A percentile compares a stretch with the other conserved stretches of the same genome.
phyloP scores from a whole-genome alignment of 2,329 filamentous ascomycete genomes.

The Diaporthe sp. region DNA sequence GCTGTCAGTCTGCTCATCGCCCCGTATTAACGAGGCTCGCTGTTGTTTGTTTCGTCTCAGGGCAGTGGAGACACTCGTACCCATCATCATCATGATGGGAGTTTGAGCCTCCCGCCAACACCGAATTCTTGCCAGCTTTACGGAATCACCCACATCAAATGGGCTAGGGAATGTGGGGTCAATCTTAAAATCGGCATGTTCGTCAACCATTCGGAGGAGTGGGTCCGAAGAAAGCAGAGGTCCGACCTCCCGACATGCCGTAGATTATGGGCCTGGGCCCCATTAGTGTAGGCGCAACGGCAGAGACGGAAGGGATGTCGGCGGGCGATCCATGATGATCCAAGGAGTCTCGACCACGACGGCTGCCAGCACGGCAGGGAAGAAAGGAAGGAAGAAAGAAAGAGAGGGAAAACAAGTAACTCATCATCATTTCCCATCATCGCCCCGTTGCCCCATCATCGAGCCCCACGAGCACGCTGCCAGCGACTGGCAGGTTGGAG shows the following conservation, averaged over 20 bases:
- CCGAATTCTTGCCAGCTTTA: constrained; percentile 3
- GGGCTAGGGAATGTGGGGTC: constrained; percentile 32
- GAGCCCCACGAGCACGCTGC: constrained; percentile 3
- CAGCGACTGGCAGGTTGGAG: background rate
- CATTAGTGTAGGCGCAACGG: constrained; percentile 28
- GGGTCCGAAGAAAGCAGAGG: constrained; percentile 11
- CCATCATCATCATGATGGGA: background rate
- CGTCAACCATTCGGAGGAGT: constrained; percentile 29
- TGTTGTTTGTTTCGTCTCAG: constrained; percentile 17
- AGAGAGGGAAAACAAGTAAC: background rate
- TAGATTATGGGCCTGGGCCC: constrained; percentile 15
- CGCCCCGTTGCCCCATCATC: background rate
- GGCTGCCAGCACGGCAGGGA: constrained; percentile 3
- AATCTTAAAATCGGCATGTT: constrained; percentile 30
- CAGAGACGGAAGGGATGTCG: constrained; percentile 27
- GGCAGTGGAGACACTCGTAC: constrained; percentile 2
- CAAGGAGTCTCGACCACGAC: background rate
- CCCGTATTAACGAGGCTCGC: constrained; percentile 15
- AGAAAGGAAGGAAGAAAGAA: constrained; percentile 6
- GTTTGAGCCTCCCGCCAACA: background rate
- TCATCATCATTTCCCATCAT: constrained; percentile 12
- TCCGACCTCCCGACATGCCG: constrained; percentile 26
- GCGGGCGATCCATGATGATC: constrained; percentile 18
- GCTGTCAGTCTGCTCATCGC: constrained; percentile 18
- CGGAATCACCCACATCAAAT: constrained; percentile 10